Percentiles rank a stretch among this genome's conserved stretches.
Conservation (phyloP, 148 eudicot genomes). For the Silene conica region DNA sequence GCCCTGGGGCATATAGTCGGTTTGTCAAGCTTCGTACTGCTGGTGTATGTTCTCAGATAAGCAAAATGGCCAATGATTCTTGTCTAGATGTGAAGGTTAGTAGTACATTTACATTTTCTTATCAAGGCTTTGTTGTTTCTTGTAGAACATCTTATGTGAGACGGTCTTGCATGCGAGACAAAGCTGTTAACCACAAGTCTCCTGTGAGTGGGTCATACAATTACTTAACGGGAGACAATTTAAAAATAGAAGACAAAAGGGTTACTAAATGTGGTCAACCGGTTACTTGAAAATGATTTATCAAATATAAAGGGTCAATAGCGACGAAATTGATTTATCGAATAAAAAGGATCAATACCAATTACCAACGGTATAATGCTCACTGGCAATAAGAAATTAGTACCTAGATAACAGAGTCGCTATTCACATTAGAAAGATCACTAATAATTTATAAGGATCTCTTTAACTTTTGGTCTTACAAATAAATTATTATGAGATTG, state of each 20-base stretch:
- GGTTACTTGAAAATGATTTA: too few species aligned
- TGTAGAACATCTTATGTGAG: background rate
- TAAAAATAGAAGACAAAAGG: background rate
- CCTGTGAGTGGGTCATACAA: too few species aligned
- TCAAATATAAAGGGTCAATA: background rate
- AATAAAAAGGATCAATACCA: too few species aligned
- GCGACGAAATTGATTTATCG: too few species aligned
- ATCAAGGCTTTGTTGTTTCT: background rate
- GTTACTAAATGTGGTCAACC: background rate
- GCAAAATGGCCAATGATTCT: constrained; percentile 74
- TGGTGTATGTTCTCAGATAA: constrained; percentile 61
- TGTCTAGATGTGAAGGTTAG: constrained; percentile 87
- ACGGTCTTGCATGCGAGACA: background rate
- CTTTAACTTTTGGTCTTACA: too few species aligned
- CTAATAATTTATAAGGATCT: background rate
- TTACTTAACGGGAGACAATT: too few species aligned
- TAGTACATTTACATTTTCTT: background rate
- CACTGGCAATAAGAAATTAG: too few species aligned
- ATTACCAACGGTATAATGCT: too few species aligned
- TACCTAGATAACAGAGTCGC: background rate
- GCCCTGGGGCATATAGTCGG: constrained; percentile 62
- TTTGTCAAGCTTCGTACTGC: constrained; percentile 50
- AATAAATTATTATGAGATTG: too few species aligned
- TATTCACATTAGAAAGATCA: background rate
- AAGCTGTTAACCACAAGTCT: too few species aligned